Conservation (phyloP, 257 asterid genomes). For the Ehretia macrophylla region DNA sequence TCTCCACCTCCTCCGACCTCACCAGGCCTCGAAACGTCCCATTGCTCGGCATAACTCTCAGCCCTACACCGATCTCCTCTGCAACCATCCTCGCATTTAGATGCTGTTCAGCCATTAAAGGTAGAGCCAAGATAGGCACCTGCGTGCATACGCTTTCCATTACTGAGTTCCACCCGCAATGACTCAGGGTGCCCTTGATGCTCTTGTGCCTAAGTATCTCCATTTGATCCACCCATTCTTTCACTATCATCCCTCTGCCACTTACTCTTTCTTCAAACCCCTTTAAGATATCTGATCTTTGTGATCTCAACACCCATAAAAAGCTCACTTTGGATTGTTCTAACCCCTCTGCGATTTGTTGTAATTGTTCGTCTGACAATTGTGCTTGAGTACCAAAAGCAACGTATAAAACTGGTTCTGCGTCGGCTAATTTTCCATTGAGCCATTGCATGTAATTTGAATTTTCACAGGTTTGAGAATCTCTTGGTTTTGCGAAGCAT, state of each 20-base stretch:
- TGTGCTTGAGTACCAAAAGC: conserved; percentile 81
- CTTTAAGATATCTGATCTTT: not conserved
- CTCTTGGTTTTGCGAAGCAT: conserved; percentile 24
- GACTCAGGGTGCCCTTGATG: conserved; percentile 55
- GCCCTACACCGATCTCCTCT: conserved; percentile 48
- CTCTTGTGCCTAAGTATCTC: conserved; percentile 37
- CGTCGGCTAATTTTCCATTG: conserved; percentile 27
- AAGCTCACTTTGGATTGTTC: conserved; percentile 45
- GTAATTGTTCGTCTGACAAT: conserved; percentile 41
- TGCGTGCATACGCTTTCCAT: conserved; percentile 47
- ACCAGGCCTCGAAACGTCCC: conserved; percentile 52
- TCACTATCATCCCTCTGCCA: conserved; percentile 40
- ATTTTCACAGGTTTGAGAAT: not conserved
- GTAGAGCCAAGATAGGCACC: conserved; percentile 60
- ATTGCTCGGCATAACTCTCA: conserved; percentile 35
- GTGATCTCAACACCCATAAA: conserved; percentile 51
- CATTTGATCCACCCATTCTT: conserved; percentile 64
- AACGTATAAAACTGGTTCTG: conserved; percentile 48
- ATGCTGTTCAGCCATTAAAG: conserved; percentile 77
- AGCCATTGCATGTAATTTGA: conserved; percentile 35
- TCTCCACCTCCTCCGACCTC: conserved; percentile 49
- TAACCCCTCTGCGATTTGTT: conserved; percentile 49
- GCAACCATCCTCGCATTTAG: conserved; percentile 51
- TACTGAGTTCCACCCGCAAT: conserved; percentile 87
- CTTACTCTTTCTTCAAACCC: conserved; percentile 30